A percentile compares a stretch with the other conserved stretches of the same genome.
Evolutionary conservation across 352 stramenopile species (phyloP).

Genomic region (Phytophthora litchii): DNA sequence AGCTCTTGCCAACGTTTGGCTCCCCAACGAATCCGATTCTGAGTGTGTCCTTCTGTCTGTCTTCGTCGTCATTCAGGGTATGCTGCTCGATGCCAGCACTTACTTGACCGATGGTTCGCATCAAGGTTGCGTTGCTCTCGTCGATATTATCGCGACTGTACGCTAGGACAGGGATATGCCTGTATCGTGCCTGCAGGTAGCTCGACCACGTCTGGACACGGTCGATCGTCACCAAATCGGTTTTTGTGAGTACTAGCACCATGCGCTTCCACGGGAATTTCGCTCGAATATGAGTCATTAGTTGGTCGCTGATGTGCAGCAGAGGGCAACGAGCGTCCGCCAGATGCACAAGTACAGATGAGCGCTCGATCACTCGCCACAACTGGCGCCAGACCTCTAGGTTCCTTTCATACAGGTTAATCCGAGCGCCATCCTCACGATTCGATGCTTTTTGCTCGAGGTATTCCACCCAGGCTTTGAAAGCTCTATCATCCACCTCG

Average conservation of each 20-base stretch:
- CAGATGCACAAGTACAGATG: conserved; percentile 78
- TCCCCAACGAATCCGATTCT: conserved; percentile 97
- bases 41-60: conserved; percentile 91
- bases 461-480: conserved; percentile 55
- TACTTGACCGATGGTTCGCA: conserved; percentile 48
- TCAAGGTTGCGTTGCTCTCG: conserved; percentile 49
- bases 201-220: conserved; percentile 93
- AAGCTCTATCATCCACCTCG: conserved; percentile 60
- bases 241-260: conserved; percentile 99
- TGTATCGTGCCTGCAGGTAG: conserved; percentile 85
- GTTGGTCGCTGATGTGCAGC: conserved; percentile 70
- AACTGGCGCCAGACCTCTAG: conserved; percentile 84
- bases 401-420: conserved; percentile 84
- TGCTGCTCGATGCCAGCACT: conserved; percentile 34
- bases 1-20: conserved; percentile 96
- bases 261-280: conserved; percentile 87
- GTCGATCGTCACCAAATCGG: conserved; percentile 92
- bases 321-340: conserved; percentile 74
- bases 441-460: conserved; percentile 31
- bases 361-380: conserved; percentile 82
- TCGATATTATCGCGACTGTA: conserved; percentile 73
- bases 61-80: conserved; percentile 46
- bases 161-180: conserved; percentile 83
- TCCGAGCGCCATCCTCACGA: conserved; percentile 26
- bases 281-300: conserved; percentile 56